Base-by-base conservation (phyloP, 1,284 basidiomycete species). In the Coniferiporia weirii region DNA sequence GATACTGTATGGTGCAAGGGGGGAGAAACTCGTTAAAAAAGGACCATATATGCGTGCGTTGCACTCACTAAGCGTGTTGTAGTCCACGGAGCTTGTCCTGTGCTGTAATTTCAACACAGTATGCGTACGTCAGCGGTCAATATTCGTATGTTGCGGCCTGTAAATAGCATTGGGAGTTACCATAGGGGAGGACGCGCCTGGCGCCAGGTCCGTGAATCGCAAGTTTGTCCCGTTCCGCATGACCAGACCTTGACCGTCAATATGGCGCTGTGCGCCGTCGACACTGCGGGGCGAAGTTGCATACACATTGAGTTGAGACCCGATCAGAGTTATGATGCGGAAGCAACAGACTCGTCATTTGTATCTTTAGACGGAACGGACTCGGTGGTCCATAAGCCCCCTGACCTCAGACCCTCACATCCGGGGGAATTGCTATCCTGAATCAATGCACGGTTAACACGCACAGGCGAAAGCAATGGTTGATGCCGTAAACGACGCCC, bases 201-300 rank as follows among this genome's bases (percentile, higher is more conserved):
- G 82, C 5, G 76, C 79, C n/a, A 85, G 71, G 57, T 84, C 83
- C 3, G 82, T 85, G 52, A 75, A 78, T 48, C 77, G 75, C 43
- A 81, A 66, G 63, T 78, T 79, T 4, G 78, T 78, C 13, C 81
- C 81, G 43, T 67, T 71, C 7, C 73, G 71, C 57, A 75, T 73
- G 13, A 81, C 76, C 19, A 84, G 69, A 0, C 78, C 77, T 34
- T 54, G 56, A 54, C 63, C 77, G 64, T 61, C 64, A 19, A 79
- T 71, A n/a, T 63, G 56, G 40, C 81, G 74, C 19, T 66, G 67
- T 12, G 74, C 78, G n/a, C 82, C 82, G 62, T 84, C 82, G 22
- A 77, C 73, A 15, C 82, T 83, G 64, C 82, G 83, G 63, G 58
- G 40, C n/a, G 19, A 54, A 12, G 35, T 51, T 38, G 36, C 27